Percentiles rank a stretch among this genome's conserved stretches.
phyloP scores from a whole-genome alignment of 768 basidiomycete species.

The Pholiota conissans region DNA sequence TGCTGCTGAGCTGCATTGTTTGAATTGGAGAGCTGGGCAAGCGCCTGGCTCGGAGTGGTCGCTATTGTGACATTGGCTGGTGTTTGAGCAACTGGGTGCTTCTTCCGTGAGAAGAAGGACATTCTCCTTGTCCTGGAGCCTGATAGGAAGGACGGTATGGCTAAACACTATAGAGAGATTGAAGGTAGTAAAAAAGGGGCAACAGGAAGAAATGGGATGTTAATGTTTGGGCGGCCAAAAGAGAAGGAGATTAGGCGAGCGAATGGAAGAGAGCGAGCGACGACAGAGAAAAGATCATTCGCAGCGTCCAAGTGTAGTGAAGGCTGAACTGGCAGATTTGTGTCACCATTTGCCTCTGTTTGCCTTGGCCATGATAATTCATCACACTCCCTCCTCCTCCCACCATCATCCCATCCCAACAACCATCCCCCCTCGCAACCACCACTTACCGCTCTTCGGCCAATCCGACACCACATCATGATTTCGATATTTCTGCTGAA shows the following conservation, averaged over 20 bases:
- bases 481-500: neutral
- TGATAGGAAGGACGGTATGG: constrained; percentile 67
- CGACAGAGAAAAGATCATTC: constrained; percentile 6
- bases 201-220: constrained; percentile 3
- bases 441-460: neutral
- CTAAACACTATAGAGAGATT: constrained; percentile 29
- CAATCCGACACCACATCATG: neutral
- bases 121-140: constrained; percentile 68
- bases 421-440: constrained; percentile 17
- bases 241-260: constrained; percentile 9
- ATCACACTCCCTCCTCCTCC: constrained; percentile 12
- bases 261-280: constrained; percentile 6
- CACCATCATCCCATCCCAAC: constrained; percentile 12
- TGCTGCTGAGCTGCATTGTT: constrained; percentile 21
- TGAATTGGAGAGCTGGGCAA: constrained; percentile 48
- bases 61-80: constrained; percentile 53
- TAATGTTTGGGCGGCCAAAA: neutral
- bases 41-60: constrained; percentile 67
- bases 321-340: constrained; percentile 18
- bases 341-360: constrained; percentile 23
- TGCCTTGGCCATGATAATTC: constrained; percentile 21
- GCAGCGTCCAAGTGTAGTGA: constrained; percentile 3
- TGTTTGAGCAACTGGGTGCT: constrained; percentile 52
- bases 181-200: constrained; percentile 12
- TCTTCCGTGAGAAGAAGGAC: constrained; percentile 94